Base-by-base conservation (phyloP, 805 yeast genomes). In the Ogataea pilisensis region DNA sequence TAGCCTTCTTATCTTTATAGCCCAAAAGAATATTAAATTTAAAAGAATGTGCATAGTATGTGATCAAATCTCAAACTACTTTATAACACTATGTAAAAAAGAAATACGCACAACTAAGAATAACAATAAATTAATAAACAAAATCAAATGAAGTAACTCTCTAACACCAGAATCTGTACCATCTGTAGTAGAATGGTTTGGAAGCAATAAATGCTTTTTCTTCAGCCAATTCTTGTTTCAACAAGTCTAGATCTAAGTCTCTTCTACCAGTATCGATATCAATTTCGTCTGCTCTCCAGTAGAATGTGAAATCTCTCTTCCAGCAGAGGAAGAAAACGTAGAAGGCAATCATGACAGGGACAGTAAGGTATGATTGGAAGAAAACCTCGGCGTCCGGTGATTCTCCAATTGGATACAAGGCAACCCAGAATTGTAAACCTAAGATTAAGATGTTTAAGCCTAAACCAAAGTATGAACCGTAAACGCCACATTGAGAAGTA, bases 361-460 rank as follows among this genome's bases (percentile, higher is more conserved):
- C 69, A 11, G 87, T 77, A 51, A 86, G 66, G 61, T 80, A 85
- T 20, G 76, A 66, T 56, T 73, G 66, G 69, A 86, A 86, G 71
- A 86, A 86, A 34, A 52, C 63, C 30, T 62, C 53, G 8, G 86
- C 85, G 56, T 65, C 69, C 39, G 83, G 76, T 8, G 61, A 34
- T 6, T 44, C 68, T 12, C 78, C 78, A 34, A 78, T 56, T 40
- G 95, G 95, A 72, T 71, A 85, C 31, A 84, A 65, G 6, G 93
- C 90, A 43, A 82, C 72, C 87, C 91, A 87, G 70, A 87, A 85
- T 65, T 85, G 90, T 24, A 89, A 86, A 42, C 76, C 66, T 44
- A 88, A 68, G 46, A 86, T 80, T 41, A 82, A 60, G 25, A 73
- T 29, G 58, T 80, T 80, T 55, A 88, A 63, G 20, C 63, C 43